These are phyloP conservation scores for Mucor irregularis DNA, from an alignment of 371 early-diverging fungal species.

Conservation along the genomic window DNA sequence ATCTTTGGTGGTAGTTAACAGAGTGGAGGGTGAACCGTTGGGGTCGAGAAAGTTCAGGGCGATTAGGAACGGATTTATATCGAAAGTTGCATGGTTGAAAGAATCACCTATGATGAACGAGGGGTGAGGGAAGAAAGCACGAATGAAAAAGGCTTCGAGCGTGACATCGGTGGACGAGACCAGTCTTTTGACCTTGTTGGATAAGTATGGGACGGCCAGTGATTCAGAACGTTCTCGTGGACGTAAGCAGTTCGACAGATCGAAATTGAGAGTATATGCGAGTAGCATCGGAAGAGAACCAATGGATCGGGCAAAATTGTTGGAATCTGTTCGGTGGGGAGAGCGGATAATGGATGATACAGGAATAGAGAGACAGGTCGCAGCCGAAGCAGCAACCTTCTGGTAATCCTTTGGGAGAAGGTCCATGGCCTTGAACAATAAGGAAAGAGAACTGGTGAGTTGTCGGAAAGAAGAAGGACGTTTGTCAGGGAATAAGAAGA, in stretches of 20 bases:
- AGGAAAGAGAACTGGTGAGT: not conserved
- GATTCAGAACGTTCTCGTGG: not conserved
- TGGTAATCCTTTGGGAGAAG: not conserved
- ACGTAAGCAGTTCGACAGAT: not conserved
- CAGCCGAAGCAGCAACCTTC: not conserved
- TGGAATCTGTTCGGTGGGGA: not conserved
- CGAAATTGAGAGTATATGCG: constrained; percentile 2
- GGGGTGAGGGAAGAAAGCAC: too few species aligned
- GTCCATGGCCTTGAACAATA: constrained; percentile 9
- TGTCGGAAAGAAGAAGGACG: not conserved
- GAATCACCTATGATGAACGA: too few species aligned
- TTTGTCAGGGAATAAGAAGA: not conserved
- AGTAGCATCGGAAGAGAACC: not conserved
- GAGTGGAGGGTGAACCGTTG: too few species aligned
- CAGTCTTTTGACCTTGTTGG: not conserved
- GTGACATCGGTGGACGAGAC: not conserved
- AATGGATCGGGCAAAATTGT: not conserved
- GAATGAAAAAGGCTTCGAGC: not conserved
- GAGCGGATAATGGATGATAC: constrained; percentile 1
- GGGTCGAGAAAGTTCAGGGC: too few species aligned
- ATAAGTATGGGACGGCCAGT: not conserved
- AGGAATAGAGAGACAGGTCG: constrained; percentile 1
- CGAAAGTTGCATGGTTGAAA: too few species aligned
- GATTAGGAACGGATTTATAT: too few species aligned
- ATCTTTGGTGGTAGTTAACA: not conserved